Base-by-base conservation (phyloP, 306 rosid species). In the Quercus mongolica region DNA sequence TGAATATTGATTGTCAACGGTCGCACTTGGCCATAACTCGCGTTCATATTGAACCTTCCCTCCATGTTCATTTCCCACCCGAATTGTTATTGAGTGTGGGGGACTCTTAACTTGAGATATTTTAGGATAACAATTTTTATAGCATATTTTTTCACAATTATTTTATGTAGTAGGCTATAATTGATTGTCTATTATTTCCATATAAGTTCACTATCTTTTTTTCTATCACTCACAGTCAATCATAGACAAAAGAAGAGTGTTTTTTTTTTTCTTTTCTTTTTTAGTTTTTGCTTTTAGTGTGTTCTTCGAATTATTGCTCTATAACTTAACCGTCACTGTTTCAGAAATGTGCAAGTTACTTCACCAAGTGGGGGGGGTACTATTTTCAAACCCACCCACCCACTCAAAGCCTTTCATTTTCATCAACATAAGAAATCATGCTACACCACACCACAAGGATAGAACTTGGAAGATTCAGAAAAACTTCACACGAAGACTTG, bases 161-260 rank as follows among this genome's bases (percentile, higher is more conserved):
- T 7, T 38, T 38, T 38, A 38, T 38, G 0, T 2, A 38, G 0
- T 0, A 38, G 2, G 0, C 0, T 7, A 3, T 0, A 0, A 38
- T 7, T 38, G 0, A 0, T 38, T 7, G 0, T 2, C 3, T 38
- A 38, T 1, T 0, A 7, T 7, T 7, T 7, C 2, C 0, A 38
- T 2, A 7, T 38, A 0, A 7, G 2, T 0, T 7, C 3, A 38
- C 0, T 38, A 38, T 38, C 8, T 7, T 7, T 38, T 8, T 2
- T 7, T 0, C 1, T 38, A 2, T 1, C 11, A 41, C 3, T 2
- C 1, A 41, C 11, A 1, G 9, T 35, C 0, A 35, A 0, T 35
- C 0, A 2, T 6, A 6, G 41, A 6, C 2, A 35, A 6, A 6
- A 35, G 9, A 35, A 6, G 8, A 35, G 41, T 35, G 41, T 1